Base-by-base conservation (phyloP, 2,329 filamentous ascomycete genomes). In the Colletotrichum karsti region DNA sequence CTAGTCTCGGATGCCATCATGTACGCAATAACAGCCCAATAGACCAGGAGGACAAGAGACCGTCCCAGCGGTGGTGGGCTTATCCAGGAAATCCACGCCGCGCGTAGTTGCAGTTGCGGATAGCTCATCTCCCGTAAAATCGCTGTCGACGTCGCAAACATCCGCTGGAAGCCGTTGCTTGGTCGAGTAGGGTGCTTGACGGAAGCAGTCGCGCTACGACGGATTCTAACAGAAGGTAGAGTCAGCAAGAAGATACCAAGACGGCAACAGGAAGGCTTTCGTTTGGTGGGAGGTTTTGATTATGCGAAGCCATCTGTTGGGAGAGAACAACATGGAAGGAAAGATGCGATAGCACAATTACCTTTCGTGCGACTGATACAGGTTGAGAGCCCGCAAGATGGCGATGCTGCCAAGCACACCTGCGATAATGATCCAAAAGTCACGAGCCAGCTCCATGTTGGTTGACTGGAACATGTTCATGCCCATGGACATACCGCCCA, bases 1-100 rank as follows among this genome's bases (percentile, higher is more conserved):
- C 88, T 76, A 51, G 83, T 84, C 20, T 79, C 78, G 68, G 81
- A 79, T 2, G 80, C 79, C 83, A 89, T 87, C 81, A 90, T 86
- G 76, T 85, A 88, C 61, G 86, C 79, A 53, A 91, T 79, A 66
- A 90, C 79, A 42, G 84, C 82, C 87, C 88, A 90, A 77, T 91
- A 91, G 67, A 79, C 79, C 13, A 84, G 73, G 2, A 91, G 77
- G 24, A 87, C 73, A 8, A 90, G 73, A 5, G 87, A 75, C 20
- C 86, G 86, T 15, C 89, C 88, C 35, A 87, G 76, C 0, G 88
- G 83, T 20, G 87, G 88, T 4, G 88, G 88, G 2, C 86, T 87
- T 63, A 87, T 76, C 87, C 88, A 90, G n/a, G 82, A 80, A 5
- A 89, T 69, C 62, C 80, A 79, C 39, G 77, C 80, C 26, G 80